Percentiles rank a stretch among this genome's conserved stretches.
Evolutionary conservation across 768 basidiomycete species (phyloP).

Genomic region (Mycena polygramma): DNA sequence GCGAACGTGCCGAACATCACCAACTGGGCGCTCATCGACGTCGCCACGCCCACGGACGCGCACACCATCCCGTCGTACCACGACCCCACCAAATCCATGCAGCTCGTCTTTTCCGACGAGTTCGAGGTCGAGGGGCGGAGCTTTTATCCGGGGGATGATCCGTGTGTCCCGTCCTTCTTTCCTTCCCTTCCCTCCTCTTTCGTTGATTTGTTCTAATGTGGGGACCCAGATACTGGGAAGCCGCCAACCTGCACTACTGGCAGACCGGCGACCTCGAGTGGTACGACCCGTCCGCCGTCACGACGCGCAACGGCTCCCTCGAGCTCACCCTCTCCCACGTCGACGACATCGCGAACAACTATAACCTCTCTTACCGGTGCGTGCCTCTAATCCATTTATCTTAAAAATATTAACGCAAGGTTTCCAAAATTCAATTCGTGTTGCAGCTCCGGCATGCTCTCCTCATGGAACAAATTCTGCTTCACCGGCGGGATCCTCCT

Average conservation of each 20-base stretch:
- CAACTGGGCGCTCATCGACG: conserved; percentile 48
- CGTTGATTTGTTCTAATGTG: conserved; percentile 52
- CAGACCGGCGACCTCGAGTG: background rate
- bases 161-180: too few relatives aligned
- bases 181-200: conserved; percentile 40
- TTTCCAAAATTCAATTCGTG: too few relatives aligned
- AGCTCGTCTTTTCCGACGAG: conserved; percentile 85
- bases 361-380: too few relatives aligned
- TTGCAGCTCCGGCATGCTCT: too few relatives aligned
- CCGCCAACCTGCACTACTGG: background rate
- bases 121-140: conserved; percentile 82
- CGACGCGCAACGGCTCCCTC: too few relatives aligned
- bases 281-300: too few relatives aligned
- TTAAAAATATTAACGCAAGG: too few relatives aligned
- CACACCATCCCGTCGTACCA: conserved; percentile 50
- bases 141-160: conserved; percentile 88
- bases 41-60: conserved; percentile 69
- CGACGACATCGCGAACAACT: too few relatives aligned
- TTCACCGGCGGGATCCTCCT: too few relatives aligned
- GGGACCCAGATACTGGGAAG: background rate
- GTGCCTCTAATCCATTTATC: too few relatives aligned
- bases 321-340: too few relatives aligned
- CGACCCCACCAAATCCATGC: conserved; percentile 46
- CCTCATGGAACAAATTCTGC: too few relatives aligned
- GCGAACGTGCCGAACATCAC: conserved; percentile 28